These are phyloP conservation scores for Viola odorata DNA, from an alignment of 345 rosid species.

Conservation along the genomic window DNA sequence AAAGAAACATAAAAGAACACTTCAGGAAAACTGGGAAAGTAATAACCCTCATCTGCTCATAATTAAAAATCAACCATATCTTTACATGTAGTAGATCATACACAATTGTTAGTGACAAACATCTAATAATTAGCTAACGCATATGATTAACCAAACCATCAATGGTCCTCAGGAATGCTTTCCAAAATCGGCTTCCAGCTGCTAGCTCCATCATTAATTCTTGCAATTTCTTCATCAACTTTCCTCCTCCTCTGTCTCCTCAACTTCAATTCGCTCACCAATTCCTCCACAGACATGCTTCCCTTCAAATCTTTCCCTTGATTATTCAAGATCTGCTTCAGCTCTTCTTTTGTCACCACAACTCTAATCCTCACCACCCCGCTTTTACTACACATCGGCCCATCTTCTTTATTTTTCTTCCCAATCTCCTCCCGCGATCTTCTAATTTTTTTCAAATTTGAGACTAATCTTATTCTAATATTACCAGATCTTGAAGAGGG, in stretches of 20 bases:
- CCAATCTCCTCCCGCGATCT: background rate
- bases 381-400: background rate
- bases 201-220: conserved; percentile 1
- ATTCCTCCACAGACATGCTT: conserved; percentile 36
- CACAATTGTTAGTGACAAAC: background rate
- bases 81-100: background rate
- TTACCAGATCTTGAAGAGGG: too few relatives aligned
- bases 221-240: conserved; percentile 1
- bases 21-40: background rate
- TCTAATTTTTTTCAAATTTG: conserved; percentile 8
- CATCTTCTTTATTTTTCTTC: conserved; percentile 7
- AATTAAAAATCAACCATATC: too few relatives aligned
- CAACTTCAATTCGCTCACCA: conserved; percentile 37
- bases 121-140: too few relatives aligned
- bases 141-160: background rate
- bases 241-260: conserved; percentile 24
- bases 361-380: conserved; percentile 49
- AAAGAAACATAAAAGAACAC: too few relatives aligned
- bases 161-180: conserved; percentile 55
- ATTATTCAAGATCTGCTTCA: conserved; percentile 40
- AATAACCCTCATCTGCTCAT: background rate
- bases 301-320: conserved; percentile 14
- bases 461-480: too few relatives aligned
- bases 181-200: conserved; percentile 56
- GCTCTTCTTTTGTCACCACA: conserved; percentile 56